phyloP scores from a whole-genome alignment of 2,329 filamentous ascomycete genomes.

The Xylariaceae sp. region DNA sequence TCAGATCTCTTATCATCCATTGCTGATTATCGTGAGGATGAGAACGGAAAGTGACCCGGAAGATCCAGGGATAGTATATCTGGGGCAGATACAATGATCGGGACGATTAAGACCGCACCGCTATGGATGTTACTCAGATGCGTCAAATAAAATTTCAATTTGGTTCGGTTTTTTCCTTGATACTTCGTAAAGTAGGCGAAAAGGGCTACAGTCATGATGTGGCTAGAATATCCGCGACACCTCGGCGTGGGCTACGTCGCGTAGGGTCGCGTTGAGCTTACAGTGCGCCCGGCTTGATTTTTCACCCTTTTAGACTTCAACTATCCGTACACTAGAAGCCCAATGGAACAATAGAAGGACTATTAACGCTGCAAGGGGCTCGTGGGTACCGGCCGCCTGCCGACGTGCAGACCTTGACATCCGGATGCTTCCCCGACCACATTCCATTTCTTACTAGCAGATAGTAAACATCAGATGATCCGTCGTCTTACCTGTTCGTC shows the following conservation, averaged over 20 bases:
- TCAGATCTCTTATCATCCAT: no score
- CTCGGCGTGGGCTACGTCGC: no score
- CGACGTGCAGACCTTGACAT: constrained; percentile 21
- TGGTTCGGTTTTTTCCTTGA: no score
- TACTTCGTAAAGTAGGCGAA: no score
- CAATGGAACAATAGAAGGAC: constrained; percentile 25
- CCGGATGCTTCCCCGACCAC: constrained; percentile 15
- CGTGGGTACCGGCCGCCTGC: constrained; percentile 25
- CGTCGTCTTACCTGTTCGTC: background rate
- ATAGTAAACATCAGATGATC: constrained; percentile 4
- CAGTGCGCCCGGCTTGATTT: constrained; percentile 6
- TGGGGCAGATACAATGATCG: no score
- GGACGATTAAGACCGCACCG: no score
- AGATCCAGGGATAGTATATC: no score
- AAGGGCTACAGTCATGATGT: no score
- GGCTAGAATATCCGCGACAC: background rate
- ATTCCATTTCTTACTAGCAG: constrained; percentile 1
- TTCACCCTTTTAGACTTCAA: constrained; percentile 10
- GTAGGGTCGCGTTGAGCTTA: constrained; percentile 8
- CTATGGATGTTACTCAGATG: no score
- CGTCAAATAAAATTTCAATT: no score
- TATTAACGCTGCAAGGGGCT: constrained; percentile 26
- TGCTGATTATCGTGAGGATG: no score
- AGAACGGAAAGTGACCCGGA: no score
- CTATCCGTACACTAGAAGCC: constrained; percentile 25